Evolutionary conservation across 176 grass and related monocot genomes (phyloP), one percentile per base, ranked within the genome.

Genomic region (Oryza glaberrima): DNA sequence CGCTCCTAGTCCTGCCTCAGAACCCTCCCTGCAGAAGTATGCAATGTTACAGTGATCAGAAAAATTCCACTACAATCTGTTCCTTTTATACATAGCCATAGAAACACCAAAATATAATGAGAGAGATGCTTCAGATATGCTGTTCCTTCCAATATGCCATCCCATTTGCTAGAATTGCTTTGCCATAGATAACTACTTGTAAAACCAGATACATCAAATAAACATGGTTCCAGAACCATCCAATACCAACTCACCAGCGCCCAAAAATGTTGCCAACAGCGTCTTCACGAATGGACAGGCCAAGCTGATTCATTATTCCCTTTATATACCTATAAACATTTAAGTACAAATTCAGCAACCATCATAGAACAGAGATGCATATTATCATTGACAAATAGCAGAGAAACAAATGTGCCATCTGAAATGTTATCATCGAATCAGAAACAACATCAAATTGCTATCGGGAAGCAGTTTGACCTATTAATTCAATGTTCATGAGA

Each of bases 191-290:
- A 54, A 76, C 17, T 3, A 58, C 65, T 69, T 79, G 2, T 23
- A 61, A 82, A 77, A 23, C 26, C 13, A 77, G 15, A 28, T n/a
- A 82, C 20, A 14, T 77, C 9, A 76, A 69, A 30, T 12, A 82
- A 32, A 49, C 20, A 67, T 1, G 70, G 71, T 77, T 32, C 3
- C 1, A 40, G 40, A 34, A 56, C 5, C 47, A 6, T 16, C 63
- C 75, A 61, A 65, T 25, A 38, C 63, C 12, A 86, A 90, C 84
- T 87, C 84, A 98, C 96, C 96, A 98, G 83, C 83, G 85, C 46
- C 93, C 96, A 79, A 92, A 95, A 87, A 98, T 98, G 86, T 98
- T 98, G 70, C 96, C 96, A 15, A 98, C 89, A 11, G 85, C 85
- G 77, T 98, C 93, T 90, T 98, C 91, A 12, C 86, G 86, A 43